A percentile compares a stretch with the other conserved stretches of the same genome.
phyloP scores from a whole-genome alignment of 352 stramenopile genomes.

The Globisporangium nagaii region DNA sequence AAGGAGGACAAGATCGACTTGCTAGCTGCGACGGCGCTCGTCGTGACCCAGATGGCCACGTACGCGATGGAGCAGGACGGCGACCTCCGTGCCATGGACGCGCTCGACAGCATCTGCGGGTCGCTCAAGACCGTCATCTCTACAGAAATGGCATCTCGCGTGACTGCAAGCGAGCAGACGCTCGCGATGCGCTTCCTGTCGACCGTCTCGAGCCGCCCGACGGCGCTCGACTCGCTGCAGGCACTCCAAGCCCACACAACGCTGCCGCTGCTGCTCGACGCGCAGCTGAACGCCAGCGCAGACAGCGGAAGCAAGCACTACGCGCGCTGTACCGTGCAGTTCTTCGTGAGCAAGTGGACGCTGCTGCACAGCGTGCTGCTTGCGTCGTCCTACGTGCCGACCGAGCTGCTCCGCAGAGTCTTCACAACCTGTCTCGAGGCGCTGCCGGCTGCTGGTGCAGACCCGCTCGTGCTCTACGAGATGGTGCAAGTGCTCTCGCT shows the following conservation, averaged over 20 bases:
- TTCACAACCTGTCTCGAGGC: conserved; percentile 44
- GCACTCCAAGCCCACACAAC: conserved; percentile 28
- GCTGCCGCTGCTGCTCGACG: conserved; percentile 28
- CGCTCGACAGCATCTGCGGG: conserved; percentile 26
- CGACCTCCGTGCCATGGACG: conserved; percentile 19
- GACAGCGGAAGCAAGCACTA: conserved; percentile 11
- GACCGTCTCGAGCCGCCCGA: conserved; percentile 21
- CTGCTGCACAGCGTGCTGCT: conserved; percentile 46
- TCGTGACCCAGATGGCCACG: conserved; percentile 35
- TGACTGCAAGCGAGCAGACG: conserved; percentile 25
- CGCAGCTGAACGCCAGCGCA: conserved; percentile 18
- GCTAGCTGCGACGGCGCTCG: conserved; percentile 20
- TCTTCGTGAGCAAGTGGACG: conserved; percentile 52
- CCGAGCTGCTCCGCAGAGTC: conserved; percentile 25
- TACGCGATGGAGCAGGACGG: conserved; percentile 30
- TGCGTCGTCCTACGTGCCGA: conserved; percentile 42
- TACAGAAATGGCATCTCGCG: background rate
- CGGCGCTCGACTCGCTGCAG: conserved; percentile 24
- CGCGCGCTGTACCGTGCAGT: conserved; percentile 24
- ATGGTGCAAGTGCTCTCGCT: conserved; percentile 68
- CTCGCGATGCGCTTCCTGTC: conserved; percentile 30
- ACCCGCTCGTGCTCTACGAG: conserved; percentile 48
- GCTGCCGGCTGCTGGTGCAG: conserved; percentile 47
- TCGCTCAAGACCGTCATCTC: conserved; percentile 22
- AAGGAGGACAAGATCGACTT: conserved; percentile 21